These are phyloP conservation scores for Chalara sp. DNA, from an alignment of 2,329 filamentous ascomycete genomes.

Conservation along the genomic window DNA sequence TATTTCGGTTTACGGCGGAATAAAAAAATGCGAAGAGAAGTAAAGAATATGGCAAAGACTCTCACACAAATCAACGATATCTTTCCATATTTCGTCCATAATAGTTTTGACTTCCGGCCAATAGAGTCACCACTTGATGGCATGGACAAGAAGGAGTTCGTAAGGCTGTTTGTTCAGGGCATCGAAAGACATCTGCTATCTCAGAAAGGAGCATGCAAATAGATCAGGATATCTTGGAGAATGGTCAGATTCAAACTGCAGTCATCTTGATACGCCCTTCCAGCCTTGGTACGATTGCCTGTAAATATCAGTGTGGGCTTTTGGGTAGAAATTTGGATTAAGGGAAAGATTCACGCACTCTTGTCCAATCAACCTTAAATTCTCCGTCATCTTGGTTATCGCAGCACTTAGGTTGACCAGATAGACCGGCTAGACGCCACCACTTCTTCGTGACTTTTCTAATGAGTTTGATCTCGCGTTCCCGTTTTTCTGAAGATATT, in stretches of 20 bases:
- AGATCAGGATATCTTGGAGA: background rate
- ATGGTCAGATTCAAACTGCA: background rate
- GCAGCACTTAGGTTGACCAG: constrained; percentile 5
- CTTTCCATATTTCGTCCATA: background rate
- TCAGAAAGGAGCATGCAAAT: background rate
- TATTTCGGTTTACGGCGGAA: background rate
- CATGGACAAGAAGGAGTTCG: background rate
- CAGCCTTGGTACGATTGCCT: constrained; percentile 10
- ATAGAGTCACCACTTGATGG: background rate
- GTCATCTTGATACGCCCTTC: constrained; percentile 4
- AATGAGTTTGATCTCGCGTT: constrained; percentile 7
- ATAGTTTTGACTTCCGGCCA: background rate
- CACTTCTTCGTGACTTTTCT: constrained; percentile 10
- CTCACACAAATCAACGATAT: background rate
- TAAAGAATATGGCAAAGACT: background rate
- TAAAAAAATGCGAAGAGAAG: background rate
- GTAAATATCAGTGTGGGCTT: background rate
- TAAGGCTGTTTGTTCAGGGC: background rate
- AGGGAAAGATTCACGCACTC: constrained; percentile 1
- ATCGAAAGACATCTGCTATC: background rate
- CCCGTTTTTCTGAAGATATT: background rate
- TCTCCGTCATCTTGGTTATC: constrained; percentile 5
- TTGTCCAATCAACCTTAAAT: constrained; percentile 9
- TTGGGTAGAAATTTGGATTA: background rate
- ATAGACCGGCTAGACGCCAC: constrained; percentile 8